phyloP scores from a whole-genome alignment of 2,329 filamentous ascomycete genomes.

The Colletotrichum eleusines region DNA sequence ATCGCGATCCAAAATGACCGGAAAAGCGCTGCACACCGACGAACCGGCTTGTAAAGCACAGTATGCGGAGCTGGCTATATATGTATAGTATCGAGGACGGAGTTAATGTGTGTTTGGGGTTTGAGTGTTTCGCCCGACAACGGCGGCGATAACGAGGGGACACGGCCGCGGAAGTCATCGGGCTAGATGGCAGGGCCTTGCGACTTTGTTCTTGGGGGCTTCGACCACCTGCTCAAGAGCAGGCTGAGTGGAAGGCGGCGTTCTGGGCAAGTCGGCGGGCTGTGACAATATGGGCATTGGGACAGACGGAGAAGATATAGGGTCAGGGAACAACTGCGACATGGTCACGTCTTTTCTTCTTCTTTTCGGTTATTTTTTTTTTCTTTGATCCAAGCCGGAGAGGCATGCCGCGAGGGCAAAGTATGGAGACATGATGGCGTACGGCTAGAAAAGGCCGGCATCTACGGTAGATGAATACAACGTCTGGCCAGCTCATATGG shows the following conservation, averaged over 20 bases:
- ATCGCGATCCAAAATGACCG: conserved; percentile 18
- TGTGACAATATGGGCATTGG: conserved; percentile 31
- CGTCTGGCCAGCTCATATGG: conserved; percentile 24
- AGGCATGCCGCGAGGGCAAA: conserved; percentile 16
- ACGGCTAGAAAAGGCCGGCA: conserved; percentile 20
- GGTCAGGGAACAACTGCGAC: conserved; percentile 4
- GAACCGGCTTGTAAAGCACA: conserved; percentile 36
- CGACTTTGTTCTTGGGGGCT: conserved; percentile 24
- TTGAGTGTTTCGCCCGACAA: conserved; percentile 22
- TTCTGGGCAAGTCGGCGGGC: conserved; percentile 30
- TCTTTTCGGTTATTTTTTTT: not conserved
- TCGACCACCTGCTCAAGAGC: conserved; percentile 14
- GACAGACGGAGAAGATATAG: conserved; percentile 14
- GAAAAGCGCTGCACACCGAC: conserved; percentile 19
- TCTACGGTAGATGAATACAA: conserved; percentile 36
- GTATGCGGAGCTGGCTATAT: conserved; percentile 38
- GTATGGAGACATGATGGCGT: conserved; percentile 13
- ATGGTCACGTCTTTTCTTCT: conserved; percentile 17
- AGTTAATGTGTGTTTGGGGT: conserved; percentile 38
- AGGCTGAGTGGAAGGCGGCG: conserved; percentile 32
- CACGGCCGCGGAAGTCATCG: conserved; percentile 24
- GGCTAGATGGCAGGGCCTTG: conserved; percentile 21
- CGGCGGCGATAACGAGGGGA: conserved; percentile 24
- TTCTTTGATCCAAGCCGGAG: not conserved
- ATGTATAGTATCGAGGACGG: conserved; percentile 40